Conservation (phyloP, 202 grass and related monocot species). For the Digitaria exilis region DNA sequence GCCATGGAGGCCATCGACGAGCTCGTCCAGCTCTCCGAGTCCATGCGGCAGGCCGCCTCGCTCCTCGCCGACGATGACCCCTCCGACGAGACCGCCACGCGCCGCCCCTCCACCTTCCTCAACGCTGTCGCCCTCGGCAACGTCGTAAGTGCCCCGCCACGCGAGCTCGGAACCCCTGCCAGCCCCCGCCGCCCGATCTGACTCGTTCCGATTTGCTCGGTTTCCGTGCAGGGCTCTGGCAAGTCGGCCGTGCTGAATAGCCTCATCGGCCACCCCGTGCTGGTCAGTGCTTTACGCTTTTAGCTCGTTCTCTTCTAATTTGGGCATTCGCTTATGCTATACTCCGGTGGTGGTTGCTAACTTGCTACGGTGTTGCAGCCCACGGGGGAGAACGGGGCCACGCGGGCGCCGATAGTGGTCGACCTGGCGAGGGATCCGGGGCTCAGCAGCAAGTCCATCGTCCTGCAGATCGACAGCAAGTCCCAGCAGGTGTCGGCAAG, state of each 20-base stretch:
- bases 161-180: not conserved
- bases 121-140: slow-evolving; percentile 95
- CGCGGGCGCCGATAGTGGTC: slow-evolving; percentile 80
- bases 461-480: slow-evolving; percentile 93
- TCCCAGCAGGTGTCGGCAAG: slow-evolving; percentile 94
- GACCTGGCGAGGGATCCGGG: slow-evolving; percentile 78
- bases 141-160: slow-evolving; percentile 64
- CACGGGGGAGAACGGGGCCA: slow-evolving; percentile 91
- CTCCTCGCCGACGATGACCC: slow-evolving; percentile 92
- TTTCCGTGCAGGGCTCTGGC: slow-evolving; percentile 76
- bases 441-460: slow-evolving; percentile 79
- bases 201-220: slow-evolving; percentile 33
- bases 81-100: slow-evolving; percentile 59
- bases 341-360: slow-evolving; percentile 23
- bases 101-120: slow-evolving; percentile 84
- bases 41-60: slow-evolving; percentile 86
- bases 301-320: slow-evolving; percentile 22
- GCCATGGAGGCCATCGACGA: slow-evolving; percentile 81
- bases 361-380: slow-evolving; percentile 58
- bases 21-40: slow-evolving; percentile 78
- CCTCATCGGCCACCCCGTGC: slow-evolving; percentile 93
- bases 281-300: slow-evolving; percentile 60
- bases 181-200: slow-evolving; percentile 22
- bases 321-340: slow-evolving; percentile 34
- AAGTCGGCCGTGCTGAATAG: slow-evolving; percentile 99